phyloP scores from a whole-genome alignment of 305 asterid genomes.

The Fraxinus platypoda region DNA sequence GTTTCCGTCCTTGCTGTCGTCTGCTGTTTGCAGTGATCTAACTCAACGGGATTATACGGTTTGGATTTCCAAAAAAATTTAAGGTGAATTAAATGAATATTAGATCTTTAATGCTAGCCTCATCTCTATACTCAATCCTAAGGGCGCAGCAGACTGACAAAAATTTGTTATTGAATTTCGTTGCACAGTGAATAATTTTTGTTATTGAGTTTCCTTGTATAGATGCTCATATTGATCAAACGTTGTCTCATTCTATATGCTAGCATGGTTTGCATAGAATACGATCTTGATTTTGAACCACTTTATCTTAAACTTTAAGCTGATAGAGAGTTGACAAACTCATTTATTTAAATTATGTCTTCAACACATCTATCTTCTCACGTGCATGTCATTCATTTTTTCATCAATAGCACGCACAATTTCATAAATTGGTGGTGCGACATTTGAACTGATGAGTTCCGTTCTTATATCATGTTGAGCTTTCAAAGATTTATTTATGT shows the following conservation, averaged over 20 bases:
- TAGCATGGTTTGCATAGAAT: neutral
- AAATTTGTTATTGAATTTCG: neutral
- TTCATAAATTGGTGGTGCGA: neutral
- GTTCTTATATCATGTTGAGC: neutral
- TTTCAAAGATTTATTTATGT: neutral
- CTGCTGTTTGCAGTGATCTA: neutral
- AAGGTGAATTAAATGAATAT: neutral
- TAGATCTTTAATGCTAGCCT: neutral
- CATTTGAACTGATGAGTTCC: neutral
- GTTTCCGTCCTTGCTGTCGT: neutral
- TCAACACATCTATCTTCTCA: neutral
- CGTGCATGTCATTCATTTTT: neutral
- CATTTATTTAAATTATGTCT: neutral
- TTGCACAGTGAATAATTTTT: neutral
- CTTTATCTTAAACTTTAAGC: neutral
- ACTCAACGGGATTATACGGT: neutral
- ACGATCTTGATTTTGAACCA: neutral
- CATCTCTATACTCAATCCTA: neutral
- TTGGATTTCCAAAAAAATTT: neutral
- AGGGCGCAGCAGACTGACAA: neutral
- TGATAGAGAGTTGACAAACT: neutral
- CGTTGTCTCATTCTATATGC: neutral
- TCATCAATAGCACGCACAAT: neutral
- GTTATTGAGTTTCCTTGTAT: neutral
- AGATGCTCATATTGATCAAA: neutral